Evolutionary conservation across 2,329 filamentous ascomycete species (phyloP).

Genomic region (Biscogniauxia mediterranea): DNA sequence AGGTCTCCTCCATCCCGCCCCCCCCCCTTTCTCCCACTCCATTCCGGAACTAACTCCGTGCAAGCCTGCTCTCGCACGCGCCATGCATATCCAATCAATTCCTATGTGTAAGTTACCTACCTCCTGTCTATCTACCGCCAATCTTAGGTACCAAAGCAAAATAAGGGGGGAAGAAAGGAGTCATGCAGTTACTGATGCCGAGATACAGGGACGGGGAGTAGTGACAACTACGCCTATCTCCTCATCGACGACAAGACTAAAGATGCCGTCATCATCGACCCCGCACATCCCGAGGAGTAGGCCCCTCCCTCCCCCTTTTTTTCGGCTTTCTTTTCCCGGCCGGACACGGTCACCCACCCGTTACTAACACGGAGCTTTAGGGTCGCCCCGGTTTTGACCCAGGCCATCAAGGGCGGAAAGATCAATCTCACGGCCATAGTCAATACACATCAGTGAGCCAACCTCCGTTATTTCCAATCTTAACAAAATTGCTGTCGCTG

Average conservation of each 20-base stretch:
- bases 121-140: too few relatives aligned
- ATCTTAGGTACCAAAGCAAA: too few relatives aligned
- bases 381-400: slow-evolving; percentile 64
- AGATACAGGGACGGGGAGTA: slow-evolving; percentile 65
- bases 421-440: slow-evolving; percentile 88
- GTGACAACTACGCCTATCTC: slow-evolving; percentile 84
- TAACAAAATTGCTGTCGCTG: slow-evolving; percentile 5
- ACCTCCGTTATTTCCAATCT: not conserved
- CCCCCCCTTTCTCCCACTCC: not conserved
- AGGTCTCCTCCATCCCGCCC: slow-evolving; percentile 6
- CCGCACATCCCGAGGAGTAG: slow-evolving; percentile 75
- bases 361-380: slow-evolving; percentile 34
- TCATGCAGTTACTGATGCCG: slow-evolving; percentile 11
- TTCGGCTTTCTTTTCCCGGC: too few relatives aligned
- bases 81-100: slow-evolving; percentile 85
- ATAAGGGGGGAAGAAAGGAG: not conserved
- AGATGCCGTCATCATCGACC: slow-evolving; percentile 77
- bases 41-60: slow-evolving; percentile 11
- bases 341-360: not conserved
- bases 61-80: slow-evolving; percentile 40
- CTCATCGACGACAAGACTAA: slow-evolving; percentile 76
- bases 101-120: slow-evolving; percentile 69
- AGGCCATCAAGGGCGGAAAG: slow-evolving; percentile 66
- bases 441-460: slow-evolving; percentile 92
- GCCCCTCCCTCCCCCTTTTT: slow-evolving; percentile 22